Evolutionary conservation across 768 basidiomycete genomes (phyloP).

Genomic region (Boletus bicolor): DNA sequence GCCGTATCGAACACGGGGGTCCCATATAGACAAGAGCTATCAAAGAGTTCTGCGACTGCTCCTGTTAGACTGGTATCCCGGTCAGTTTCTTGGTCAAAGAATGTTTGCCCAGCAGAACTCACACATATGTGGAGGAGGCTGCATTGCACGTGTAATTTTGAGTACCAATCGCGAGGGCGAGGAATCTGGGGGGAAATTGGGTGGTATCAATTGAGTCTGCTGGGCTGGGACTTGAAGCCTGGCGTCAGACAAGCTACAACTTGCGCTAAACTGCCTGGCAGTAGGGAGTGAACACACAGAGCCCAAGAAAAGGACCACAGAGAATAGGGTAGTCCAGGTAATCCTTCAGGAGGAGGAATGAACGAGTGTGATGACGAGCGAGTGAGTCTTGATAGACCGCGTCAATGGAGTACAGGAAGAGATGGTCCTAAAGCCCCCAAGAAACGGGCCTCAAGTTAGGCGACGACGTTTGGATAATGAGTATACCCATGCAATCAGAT

Average conservation of each 20-base stretch:
- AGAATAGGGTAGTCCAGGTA: background rate
- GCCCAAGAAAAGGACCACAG: background rate
- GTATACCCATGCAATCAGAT: too few species aligned
- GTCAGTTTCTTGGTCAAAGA: background rate
- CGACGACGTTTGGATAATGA: background rate
- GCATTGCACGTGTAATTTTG: conserved; percentile 55
- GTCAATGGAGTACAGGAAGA: background rate
- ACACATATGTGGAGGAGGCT: conserved; percentile 42
- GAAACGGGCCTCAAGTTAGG: background rate
- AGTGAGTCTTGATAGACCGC: background rate
- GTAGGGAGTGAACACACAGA: background rate
- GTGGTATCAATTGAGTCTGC: conserved; percentile 36
- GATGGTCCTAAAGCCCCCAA: background rate
- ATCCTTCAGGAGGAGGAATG: background rate
- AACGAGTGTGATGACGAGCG: background rate
- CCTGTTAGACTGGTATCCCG: conserved; percentile 30
- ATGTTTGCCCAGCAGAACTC: conserved; percentile 11
- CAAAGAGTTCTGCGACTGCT: conserved; percentile 52
- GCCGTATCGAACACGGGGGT: conserved; percentile 28
- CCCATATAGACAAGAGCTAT: conserved; percentile 47
- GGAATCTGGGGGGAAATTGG: conserved; percentile 36
- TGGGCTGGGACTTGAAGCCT: conserved; percentile 22
- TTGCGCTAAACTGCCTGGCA: background rate
- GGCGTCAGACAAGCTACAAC: background rate
- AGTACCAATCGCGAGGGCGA: conserved; percentile 46